These are phyloP conservation scores for Zea mays DNA, from an alignment of 176 grass and related monocot genomes.

Conservation along the genomic window DNA sequence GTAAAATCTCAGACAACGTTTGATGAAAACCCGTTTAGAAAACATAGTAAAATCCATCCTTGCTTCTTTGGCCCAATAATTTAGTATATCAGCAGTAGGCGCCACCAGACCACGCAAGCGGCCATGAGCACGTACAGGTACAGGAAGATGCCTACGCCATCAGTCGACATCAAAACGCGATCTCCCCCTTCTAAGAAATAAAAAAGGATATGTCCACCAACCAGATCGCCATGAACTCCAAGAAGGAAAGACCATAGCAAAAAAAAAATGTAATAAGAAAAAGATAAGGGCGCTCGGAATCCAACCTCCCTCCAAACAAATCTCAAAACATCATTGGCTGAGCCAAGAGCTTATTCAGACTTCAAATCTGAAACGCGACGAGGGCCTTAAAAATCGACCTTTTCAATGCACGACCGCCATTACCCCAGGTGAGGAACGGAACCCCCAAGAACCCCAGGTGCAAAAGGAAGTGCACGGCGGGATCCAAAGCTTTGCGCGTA, in stretches of 20 bases:
- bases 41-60: not conserved
- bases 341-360: not conserved
- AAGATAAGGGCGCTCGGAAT: constrained; percentile 6
- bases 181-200: constrained; percentile 25
- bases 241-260: not conserved
- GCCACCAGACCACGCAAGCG: constrained; percentile 17
- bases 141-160: constrained; percentile 5
- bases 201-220: constrained; percentile 37
- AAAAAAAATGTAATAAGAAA: not conserved
- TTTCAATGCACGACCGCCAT: constrained; percentile 3
- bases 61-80: not conserved
- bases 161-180: constrained; percentile 34
- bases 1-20: constrained; percentile 4
- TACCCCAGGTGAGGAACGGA: not conserved
- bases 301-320: constrained; percentile 3
- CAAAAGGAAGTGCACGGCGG: not conserved
- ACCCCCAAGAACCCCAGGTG: not conserved
- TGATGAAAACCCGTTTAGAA: not conserved
- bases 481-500: constrained; percentile 32
- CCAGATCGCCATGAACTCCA: constrained; percentile 42
- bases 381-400: constrained; percentile 23
- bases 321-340: constrained; percentile 20
- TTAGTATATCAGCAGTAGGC: constrained; percentile 25
- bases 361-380: constrained; percentile 28
- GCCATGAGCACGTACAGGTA: constrained; percentile 21